Base-by-base conservation (phyloP, 208 protist genomes). In the Trypanosomatidae sp. region DNA sequence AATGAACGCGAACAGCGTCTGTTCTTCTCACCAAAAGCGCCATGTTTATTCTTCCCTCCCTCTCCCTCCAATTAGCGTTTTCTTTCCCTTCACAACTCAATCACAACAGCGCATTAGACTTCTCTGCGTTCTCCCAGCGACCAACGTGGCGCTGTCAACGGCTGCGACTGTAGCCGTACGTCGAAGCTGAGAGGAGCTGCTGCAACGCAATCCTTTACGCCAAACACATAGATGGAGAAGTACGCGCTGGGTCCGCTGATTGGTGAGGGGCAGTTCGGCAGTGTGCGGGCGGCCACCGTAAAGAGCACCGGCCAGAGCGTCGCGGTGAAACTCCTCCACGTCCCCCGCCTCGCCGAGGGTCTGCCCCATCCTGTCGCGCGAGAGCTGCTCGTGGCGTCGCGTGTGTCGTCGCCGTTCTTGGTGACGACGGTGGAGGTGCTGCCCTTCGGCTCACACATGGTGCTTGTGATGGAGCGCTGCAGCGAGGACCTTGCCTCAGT, bases 401-500 rank as follows among this genome's bases (percentile, higher is more conserved):
- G 80, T 3, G 70, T 94, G 8, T 62, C 74, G 6, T 87, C 86
- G 49, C 90, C 91, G 12, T 86, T 83, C 58, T 55, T 97, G 19
- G 83, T 95, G 36, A 69, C 68, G 3, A 89, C 83, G 3, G 71
- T 90, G 46, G 92, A 97, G n/a, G 78, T 95, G 36, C 77, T 91
- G 62, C 71, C 89, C 6, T 83, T 69, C 59, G 86, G 91, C 17
- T 84, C 76, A 0, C 85, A 80, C 59, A 73, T 97, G 56, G 87
- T 82, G 28, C 28, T 97, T 22, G 91, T 94, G 4, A 95, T 95
- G 89, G 90, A 97, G 74, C 79, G 83, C 22, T 95, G 89, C 72
- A 58, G 68, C n/a, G 81, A 77, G 22, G 88, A 94, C 71, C 78
- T 95, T 25, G 85, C 81, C 0, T 55, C 67, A 12, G 28, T 89